Evolutionary conservation across 2,329 filamentous ascomycete genomes (phyloP).

Genomic region (Xylariaceae sp.): DNA sequence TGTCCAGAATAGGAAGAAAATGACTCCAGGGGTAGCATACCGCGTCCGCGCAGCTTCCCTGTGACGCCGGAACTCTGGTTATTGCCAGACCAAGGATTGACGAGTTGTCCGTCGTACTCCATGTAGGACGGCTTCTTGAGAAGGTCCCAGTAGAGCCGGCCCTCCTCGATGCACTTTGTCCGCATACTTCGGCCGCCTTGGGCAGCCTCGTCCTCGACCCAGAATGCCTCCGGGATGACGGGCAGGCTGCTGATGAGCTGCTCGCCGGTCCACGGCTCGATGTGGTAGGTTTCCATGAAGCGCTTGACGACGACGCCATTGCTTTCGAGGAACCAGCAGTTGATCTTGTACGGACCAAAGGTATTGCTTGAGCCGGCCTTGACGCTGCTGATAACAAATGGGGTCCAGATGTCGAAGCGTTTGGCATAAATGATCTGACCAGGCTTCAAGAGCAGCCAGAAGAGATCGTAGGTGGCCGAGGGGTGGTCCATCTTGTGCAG

Average conservation of each 20-base stretch:
- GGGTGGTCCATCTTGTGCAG: slow-evolving; percentile 48
- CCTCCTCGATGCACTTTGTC: slow-evolving; percentile 49
- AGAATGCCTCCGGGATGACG: slow-evolving; percentile 52
- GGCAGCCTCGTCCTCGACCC: slow-evolving; percentile 45
- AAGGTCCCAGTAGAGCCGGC: slow-evolving; percentile 55
- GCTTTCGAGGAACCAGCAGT: slow-evolving; percentile 51
- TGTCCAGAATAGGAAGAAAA: too few species aligned
- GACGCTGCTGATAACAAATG: slow-evolving; percentile 51
- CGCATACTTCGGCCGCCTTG: slow-evolving; percentile 42
- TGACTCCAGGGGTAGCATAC: too few species aligned
- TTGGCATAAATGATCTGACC: slow-evolving; percentile 53
- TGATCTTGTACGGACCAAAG: slow-evolving; percentile 32
- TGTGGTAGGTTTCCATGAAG: slow-evolving; percentile 44
- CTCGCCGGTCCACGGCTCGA: slow-evolving; percentile 52
- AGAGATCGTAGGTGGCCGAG: slow-evolving; percentile 52
- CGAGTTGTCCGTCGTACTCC: slow-evolving; percentile 53
- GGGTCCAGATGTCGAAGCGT: slow-evolving; percentile 49
- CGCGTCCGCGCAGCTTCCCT: slow-evolving; percentile 47
- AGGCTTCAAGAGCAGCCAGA: slow-evolving; percentile 56
- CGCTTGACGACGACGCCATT: slow-evolving; percentile 44
- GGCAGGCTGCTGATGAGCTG: slow-evolving; percentile 50
- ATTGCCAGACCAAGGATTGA: slow-evolving; percentile 40
- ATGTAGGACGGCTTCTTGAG: slow-evolving; percentile 54
- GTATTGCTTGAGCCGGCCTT: slow-evolving; percentile 7
- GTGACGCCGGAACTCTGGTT: slow-evolving; percentile 33